phyloP scores from a whole-genome alignment of 208 protist species.

The Strigomonas culicis region DNA sequence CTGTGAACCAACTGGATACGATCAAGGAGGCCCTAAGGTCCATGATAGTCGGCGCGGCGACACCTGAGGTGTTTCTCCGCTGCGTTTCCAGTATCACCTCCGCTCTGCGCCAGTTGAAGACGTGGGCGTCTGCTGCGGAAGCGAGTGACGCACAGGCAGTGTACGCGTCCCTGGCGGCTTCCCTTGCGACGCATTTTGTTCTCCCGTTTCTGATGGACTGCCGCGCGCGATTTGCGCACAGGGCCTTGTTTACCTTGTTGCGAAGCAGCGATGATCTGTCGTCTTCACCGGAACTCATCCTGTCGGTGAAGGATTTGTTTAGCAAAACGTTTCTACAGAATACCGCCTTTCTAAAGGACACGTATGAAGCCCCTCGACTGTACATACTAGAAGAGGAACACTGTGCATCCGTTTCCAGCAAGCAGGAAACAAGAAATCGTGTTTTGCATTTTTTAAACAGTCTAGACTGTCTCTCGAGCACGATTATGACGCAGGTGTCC shows the following conservation, averaged over 20 bases:
- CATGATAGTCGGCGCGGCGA: conserved; percentile 33
- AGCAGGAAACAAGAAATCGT: conserved; percentile 20
- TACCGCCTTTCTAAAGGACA: no score
- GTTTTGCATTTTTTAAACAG: conserved; percentile 75
- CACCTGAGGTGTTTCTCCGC: conserved; percentile 66
- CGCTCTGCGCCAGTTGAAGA: conserved; percentile 30
- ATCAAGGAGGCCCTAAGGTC: conserved; percentile 38
- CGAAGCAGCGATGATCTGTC: no score
- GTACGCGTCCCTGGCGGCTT: conserved; percentile 14
- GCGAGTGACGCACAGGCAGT: background rate
- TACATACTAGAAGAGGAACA: no score
- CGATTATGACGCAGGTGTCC: conserved; percentile 68
- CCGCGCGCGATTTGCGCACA: conserved; percentile 80
- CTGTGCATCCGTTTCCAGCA: background rate
- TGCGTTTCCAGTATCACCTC: conserved; percentile 63
- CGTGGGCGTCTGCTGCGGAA: conserved; percentile 6
- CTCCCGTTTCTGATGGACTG: conserved; percentile 75
- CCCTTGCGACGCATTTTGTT: conserved; percentile 43
- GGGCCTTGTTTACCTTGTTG: conserved; percentile 67
- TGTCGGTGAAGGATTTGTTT: background rate
- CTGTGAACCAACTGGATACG: background rate
- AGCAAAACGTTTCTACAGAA: background rate
- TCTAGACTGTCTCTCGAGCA: conserved; percentile 64
- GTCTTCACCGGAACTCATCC: conserved; percentile 11
- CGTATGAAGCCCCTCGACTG: no score